Base-by-base conservation (phyloP, 1,284 basidiomycete genomes). In the Moesziomyces sp. region DNA sequence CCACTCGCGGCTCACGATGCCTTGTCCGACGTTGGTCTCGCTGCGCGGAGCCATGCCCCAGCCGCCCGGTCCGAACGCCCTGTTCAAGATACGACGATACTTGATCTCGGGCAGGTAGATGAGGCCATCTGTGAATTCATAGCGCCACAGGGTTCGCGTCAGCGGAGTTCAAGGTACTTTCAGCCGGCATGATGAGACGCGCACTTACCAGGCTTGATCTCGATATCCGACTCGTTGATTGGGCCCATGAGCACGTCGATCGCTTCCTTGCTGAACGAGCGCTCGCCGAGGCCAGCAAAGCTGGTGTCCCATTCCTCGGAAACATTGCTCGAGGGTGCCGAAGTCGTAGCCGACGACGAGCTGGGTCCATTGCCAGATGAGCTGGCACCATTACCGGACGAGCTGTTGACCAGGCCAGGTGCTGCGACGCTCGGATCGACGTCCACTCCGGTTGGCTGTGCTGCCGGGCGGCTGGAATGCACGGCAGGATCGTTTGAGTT, bases 21-120 rank as follows among this genome's bases (percentile, higher is more conserved):
- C 92, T 7, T 92, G 91, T 3, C 76, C 76, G 0, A 84, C 79
- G 78, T 94, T 92, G 11, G 93, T 94, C 85, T 95, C 93, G 49
- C 92, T 91, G 23, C 96, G 89, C 3, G 96, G 96, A 14, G 94
- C 96, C 58, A 98, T 88, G 19, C 96, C 96, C 96, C 96, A 98
- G 3, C 91, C 95, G 14, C 96, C 96, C 7, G 96, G 96, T 10
- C 96, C 96, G 80, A 99, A 98, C 0, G 96, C 94, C 71, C 88
- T 90, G 87, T 98, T 98, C 47, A 98, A 86, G 42, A 94, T 91
- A 16, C 96, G 89, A n/a, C 96, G 89, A 83, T 98, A 99, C 85
- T 98, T 97, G 84, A 98, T 99, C 85, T 98, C 96, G 24, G 96
- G 96, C 11, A 99, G 89, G 86, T 97, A 99, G 30, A 98, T 87